phyloP scores from a whole-genome alignment of 176 grass and related monocot species.

The Oryza coarctata region DNA sequence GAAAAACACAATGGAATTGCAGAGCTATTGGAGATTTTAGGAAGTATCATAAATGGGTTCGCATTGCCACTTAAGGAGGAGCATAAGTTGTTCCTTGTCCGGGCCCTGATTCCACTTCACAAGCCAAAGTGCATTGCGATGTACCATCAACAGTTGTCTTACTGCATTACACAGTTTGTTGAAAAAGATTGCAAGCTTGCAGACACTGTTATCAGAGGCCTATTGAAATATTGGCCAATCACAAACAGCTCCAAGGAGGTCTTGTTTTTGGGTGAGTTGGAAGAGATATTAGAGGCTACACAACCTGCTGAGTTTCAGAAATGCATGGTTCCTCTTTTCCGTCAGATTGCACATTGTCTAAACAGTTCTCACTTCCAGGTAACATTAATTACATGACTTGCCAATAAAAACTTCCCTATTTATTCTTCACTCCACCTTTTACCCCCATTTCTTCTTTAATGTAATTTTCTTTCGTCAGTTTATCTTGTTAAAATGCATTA shows the following conservation, averaged over 20 bases:
- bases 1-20: conserved; percentile 88
- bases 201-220: conserved; percentile 80
- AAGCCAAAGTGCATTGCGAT: conserved; percentile 65
- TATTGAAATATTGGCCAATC: conserved; percentile 88
- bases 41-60: conserved; percentile 86
- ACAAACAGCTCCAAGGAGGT: conserved; percentile 88
- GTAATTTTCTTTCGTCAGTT: not conserved
- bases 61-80: conserved; percentile 91
- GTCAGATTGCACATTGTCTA: conserved; percentile 66
- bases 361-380: conserved; percentile 93
- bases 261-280: conserved; percentile 81
- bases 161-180: conserved; percentile 79
- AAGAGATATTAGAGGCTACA: conserved; percentile 86
- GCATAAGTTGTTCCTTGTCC: conserved; percentile 75
- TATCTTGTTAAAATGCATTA: not conserved
- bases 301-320: conserved; percentile 83
- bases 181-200: conserved; percentile 84
- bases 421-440: not conserved
- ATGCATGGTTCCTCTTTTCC: conserved; percentile 89
- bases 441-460: not conserved
- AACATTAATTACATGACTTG: conserved; percentile 5
- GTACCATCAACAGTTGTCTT: conserved; percentile 82
- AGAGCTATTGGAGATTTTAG: conserved; percentile 79
- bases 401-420: not conserved
- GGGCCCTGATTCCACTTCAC: conserved; percentile 78